Conservation (phyloP, 495 filamentous ascomycete species). For the Annulohypoxylon moriforme region DNA sequence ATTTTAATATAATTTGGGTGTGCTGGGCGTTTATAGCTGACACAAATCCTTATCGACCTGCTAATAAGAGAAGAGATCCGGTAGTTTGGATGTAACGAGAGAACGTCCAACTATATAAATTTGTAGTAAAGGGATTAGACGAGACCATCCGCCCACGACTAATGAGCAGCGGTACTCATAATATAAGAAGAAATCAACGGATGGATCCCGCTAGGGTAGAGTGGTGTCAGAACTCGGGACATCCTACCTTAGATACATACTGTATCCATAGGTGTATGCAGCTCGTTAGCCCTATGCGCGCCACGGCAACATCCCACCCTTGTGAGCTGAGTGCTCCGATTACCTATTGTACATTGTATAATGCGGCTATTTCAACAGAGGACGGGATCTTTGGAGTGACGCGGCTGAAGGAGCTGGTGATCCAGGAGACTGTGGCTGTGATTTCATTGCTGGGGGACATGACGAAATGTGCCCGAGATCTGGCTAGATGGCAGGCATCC, state of each 20-base stretch:
- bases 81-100: slow-evolving; percentile 7
- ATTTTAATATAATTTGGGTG: slow-evolving; percentile 13
- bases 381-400: too few species aligned
- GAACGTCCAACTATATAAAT: slow-evolving; percentile 11
- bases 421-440: slow-evolving; percentile 32
- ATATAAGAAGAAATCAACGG: slow-evolving; percentile 30
- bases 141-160: not conserved
- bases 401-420: slow-evolving; percentile 35
- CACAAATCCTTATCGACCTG: slow-evolving; percentile 24
- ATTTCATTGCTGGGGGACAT: slow-evolving; percentile 23
- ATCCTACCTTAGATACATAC: not conserved
- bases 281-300: slow-evolving; percentile 22
- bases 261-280: slow-evolving; percentile 12
- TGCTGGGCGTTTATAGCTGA: slow-evolving; percentile 5
- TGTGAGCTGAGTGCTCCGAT: slow-evolving; percentile 21
- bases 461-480: slow-evolving; percentile 25
- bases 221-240: slow-evolving; percentile 17
- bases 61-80: slow-evolving; percentile 12
- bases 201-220: slow-evolving; percentile 37
- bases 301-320: slow-evolving; percentile 19
- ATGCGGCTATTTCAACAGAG: slow-evolving; percentile 15
- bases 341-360: slow-evolving; percentile 10
- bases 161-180: slow-evolving; percentile 21
- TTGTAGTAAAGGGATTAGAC: slow-evolving; percentile 26
- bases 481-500: slow-evolving; percentile 6